These are phyloP conservation scores for Myxozyma melibiosi DNA, from an alignment of 805 yeast species.

Conservation along the genomic window DNA sequence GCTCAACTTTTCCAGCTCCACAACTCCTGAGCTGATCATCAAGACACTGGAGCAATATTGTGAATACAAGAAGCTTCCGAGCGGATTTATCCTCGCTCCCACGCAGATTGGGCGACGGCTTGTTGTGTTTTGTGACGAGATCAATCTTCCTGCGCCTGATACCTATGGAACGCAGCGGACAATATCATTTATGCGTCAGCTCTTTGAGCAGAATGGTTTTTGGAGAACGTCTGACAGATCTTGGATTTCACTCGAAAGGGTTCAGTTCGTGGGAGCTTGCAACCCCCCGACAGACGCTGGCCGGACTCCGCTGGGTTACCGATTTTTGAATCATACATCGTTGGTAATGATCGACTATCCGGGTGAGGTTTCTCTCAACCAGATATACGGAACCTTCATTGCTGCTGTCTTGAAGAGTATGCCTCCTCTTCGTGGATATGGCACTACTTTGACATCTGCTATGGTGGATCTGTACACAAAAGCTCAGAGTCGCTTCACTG, in stretches of 20 bases:
- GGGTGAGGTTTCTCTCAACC: constrained; percentile 57
- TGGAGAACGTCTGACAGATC: constrained; percentile 62
- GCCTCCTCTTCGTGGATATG: constrained; percentile 62
- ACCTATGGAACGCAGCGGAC: constrained; percentile 72
- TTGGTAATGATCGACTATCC: constrained; percentile 82
- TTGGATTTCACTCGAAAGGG: constrained; percentile 66
- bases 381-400: constrained; percentile 66
- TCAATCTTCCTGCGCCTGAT: constrained; percentile 77
- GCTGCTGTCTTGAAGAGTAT: constrained; percentile 58
- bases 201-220: constrained; percentile 74
- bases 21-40: constrained; percentile 62
- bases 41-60: constrained; percentile 74
- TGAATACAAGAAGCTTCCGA: constrained; percentile 53
- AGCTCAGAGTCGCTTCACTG: constrained; percentile 49
- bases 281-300: constrained; percentile 87
- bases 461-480: constrained; percentile 64
- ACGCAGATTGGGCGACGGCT: constrained; percentile 64
- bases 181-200: constrained; percentile 70
- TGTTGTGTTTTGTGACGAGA: constrained; percentile 88
- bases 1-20: constrained; percentile 81
- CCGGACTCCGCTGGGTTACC: constrained; percentile 54
- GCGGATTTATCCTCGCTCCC: constrained; percentile 62
- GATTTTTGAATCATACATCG: constrained; percentile 69
- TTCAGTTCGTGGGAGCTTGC: constrained; percentile 94
- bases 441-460: constrained; percentile 56